Base-by-base conservation (phyloP, 2,329 filamentous ascomycete species). In the Exophiala phaeomuriformis region DNA sequence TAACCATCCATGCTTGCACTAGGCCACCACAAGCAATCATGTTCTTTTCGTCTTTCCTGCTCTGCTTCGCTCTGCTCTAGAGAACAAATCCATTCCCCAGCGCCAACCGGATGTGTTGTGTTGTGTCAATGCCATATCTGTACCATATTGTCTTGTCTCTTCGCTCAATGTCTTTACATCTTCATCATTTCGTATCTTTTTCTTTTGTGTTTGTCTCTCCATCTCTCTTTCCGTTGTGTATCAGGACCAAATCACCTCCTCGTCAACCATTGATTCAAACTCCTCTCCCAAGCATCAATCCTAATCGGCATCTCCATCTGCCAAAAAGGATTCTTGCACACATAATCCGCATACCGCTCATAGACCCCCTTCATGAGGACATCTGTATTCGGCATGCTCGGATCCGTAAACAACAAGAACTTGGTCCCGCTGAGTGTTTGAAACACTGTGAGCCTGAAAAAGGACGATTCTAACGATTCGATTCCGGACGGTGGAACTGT, bases 311-410 rank as follows among this genome's bases (percentile, higher is more conserved):
- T 98, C 74, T 98, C 93, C 53, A 95, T 77, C 66, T 93, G 90
- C 73, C 97, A 97, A 68, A 98, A 98, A 1, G 93, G 93, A 70
- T 98, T 98, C 78, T 97, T 98, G 89, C 96, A 97, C 63, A 98
- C 93, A 69, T 88, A 97, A 71, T 98, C 93, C 47, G 88, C 81
- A 74, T 97, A 98, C 49, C 97, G 74, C 69, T 97, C 93, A 69
- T 98, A 97, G 64, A 96, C 85, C 69, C 83, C 86, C 67, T 83
- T 80, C 63, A 95, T 84, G 42, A 91, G 85, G 8, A 82, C 78
- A 64, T 97, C 93, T 37, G 94, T 84, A 66, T 94, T 95, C 46
- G 84, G 81, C 74, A 94, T 90, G 60, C 88, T 82, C 10, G 84
- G 84, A 71, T 97, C 93, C 51, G 93, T 96, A 69, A 98, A 96